A percentile compares a stretch with the other conserved stretches of the same genome.
phyloP scores from a whole-genome alignment of 805 yeast genomes.

The Candida multigemmis region DNA sequence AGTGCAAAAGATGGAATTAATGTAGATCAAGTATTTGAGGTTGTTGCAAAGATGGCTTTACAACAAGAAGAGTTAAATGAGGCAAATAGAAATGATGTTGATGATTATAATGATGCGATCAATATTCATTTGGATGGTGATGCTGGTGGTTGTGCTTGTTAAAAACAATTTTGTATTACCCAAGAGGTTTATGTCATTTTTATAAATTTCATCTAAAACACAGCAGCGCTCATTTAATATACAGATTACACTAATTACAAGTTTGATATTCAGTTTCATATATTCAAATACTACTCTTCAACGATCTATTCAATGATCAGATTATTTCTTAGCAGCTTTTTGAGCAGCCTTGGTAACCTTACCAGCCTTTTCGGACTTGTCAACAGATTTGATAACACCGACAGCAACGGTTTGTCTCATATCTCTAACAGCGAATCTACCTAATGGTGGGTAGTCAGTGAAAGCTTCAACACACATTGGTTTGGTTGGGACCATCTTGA shows the following conservation, averaged over 20 bases:
- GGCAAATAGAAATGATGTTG: constrained; percentile 52
- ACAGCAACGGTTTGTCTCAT: constrained; percentile 99
- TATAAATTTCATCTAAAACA: neutral
- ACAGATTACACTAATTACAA: neutral
- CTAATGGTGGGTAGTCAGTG: constrained; percentile 33
- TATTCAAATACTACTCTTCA: too few relatives aligned
- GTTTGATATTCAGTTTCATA: too few relatives aligned
- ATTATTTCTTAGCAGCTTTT: constrained; percentile 34
- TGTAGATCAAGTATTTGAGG: constrained; percentile 93
- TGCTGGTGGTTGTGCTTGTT: constrained; percentile 68
- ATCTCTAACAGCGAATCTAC: constrained; percentile 73
- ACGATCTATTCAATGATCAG: too few relatives aligned
- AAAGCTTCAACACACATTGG: constrained; percentile 32
- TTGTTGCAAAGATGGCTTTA: constrained; percentile 88
- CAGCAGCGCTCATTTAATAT: neutral
- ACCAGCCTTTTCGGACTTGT: constrained; percentile 35
- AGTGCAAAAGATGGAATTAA: constrained; percentile 95
- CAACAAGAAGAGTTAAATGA: constrained; percentile 93
- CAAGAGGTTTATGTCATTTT: constrained; percentile 1
- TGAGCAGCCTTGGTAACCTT: constrained; percentile 36
- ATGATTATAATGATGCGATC: constrained; percentile 93
- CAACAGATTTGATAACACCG: constrained; percentile 82
- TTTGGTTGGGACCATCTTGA: constrained; percentile 29
- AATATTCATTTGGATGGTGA: constrained; percentile 90
- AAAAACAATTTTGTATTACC: constrained; percentile 2